A percentile compares a stretch with the other conserved stretches of the same genome.
Conservation (phyloP, 805 yeast species). For the Lachancea fermentati region DNA sequence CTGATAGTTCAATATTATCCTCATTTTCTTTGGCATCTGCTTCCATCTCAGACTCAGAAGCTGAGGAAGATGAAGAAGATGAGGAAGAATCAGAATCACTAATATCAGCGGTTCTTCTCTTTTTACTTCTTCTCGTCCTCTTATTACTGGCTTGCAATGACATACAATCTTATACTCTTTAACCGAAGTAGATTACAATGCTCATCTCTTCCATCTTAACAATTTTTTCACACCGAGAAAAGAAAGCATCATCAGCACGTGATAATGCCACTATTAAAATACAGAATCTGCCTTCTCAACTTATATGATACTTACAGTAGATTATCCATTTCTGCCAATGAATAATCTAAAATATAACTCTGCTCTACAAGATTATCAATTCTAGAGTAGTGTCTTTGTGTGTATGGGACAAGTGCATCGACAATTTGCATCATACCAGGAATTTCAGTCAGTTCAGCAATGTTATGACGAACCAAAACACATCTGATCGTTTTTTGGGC, state of each 20-base stretch:
- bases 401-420: conserved; percentile 80
- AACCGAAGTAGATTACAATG: no score
- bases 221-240: neutral
- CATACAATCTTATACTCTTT: no score
- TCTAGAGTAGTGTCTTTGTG: conserved; percentile 76
- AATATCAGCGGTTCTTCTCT: conserved; percentile 78
- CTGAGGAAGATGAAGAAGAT: conserved; percentile 33
- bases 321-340: conserved; percentile 69
- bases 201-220: neutral
- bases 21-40: conserved; percentile 7
- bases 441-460: conserved; percentile 54
- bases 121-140: conserved; percentile 57
- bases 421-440: conserved; percentile 63
- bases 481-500: conserved; percentile 75
- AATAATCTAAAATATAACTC: conserved; percentile 79
- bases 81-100: conserved; percentile 37
- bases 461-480: conserved; percentile 48
- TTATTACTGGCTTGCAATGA: conserved; percentile 20
- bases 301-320: conserved; percentile 21
- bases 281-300: no score
- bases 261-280: no score
- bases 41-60: conserved; percentile 26
- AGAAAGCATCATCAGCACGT: neutral
- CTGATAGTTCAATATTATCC: conserved; percentile 28
- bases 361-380: conserved; percentile 78